Base-by-base conservation (phyloP, 352 stramenopile species). In the Blastocystis sp. region DNA sequence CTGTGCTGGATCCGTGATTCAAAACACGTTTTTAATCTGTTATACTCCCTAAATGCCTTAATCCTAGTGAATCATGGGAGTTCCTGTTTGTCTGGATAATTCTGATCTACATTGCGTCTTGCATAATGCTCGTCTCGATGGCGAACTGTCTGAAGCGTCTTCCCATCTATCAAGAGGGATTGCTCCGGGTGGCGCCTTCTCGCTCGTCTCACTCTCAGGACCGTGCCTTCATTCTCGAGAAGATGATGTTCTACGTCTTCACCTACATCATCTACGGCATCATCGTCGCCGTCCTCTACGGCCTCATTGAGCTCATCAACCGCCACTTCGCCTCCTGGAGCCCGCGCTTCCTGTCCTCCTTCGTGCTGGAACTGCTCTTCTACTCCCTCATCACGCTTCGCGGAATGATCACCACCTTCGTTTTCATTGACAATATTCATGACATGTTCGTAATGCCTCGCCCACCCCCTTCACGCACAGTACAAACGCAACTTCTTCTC, bases 231-330 rank as follows among this genome's bases (percentile, higher is more conserved):
- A 64, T 64, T 54, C 34, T 84, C 10, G 74, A 84, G 52, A 84
- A 64, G 17, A 84, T 84, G 74, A 84, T 84, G 74, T 69, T 84
- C 14, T 84, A 84, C 74, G 60, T 84, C 45, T 84, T 84, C 40
- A 84, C 34, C 19, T 84, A 84, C 61, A 84, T 84, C 54, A 84
- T 68, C 61, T 70, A 68, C 45, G 74, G 74, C 19, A 52, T 84
- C 17, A 69, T 28, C 42, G 48, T 63, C 21, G 48, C 52, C 9
- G 21, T 84, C 40, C 45, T 84, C 24, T 84, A 84, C 60, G 57
- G 42, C 14, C 60, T 84, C 21, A 84, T 69, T 19, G 74, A 68
- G n/a, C 14, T 84, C 17, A 84, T 84, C 61, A 84, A 68, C 45
- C 21, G 52, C 34, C 57, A 84, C 14, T 68, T 84, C 34, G 14